A percentile compares a stretch with the other conserved stretches of the same genome.
Evolutionary conservation across 768 basidiomycete genomes (phyloP).

Genomic region (Lyophyllum semitale): DNA sequence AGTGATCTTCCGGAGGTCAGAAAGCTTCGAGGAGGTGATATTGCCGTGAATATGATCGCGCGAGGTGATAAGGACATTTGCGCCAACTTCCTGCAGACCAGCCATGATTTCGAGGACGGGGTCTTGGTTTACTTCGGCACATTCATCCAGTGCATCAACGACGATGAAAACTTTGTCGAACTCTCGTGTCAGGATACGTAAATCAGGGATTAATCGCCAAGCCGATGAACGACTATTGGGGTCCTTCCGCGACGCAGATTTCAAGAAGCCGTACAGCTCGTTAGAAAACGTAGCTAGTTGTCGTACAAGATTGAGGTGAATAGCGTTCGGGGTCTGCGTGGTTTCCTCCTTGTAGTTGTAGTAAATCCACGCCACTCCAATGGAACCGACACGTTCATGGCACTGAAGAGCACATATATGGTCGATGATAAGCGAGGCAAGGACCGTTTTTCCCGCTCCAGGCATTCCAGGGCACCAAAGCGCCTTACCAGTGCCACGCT

Average conservation of each 20-base stretch:
- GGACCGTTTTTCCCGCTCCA: not conserved
- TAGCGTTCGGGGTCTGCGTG: not conserved
- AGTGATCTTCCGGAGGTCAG: not conserved
- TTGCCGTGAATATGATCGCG: not conserved
- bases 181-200: not conserved
- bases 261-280: not conserved
- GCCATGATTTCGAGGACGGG: not conserved
- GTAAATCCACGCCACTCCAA: not conserved
- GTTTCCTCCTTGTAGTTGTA: not conserved
- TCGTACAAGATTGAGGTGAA: not conserved
- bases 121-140: not conserved
- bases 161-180: not conserved
- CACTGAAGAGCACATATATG: not conserved
- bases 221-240: not conserved
- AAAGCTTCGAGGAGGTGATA: not conserved
- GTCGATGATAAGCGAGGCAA: not conserved
- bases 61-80: not conserved
- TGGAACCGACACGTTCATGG: not conserved
- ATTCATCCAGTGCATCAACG: not conserved
- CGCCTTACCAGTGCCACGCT: not conserved
- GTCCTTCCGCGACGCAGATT: not conserved
- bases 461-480: not conserved
- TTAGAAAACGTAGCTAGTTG: not conserved
- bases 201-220: not conserved
- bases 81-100: not conserved